A percentile compares a stretch with the other conserved stretches of the same genome.
These are phyloP conservation scores for Waltergamsia citrina DNA, from an alignment of 2,329 filamentous ascomycete genomes.

Conservation along the genomic window DNA sequence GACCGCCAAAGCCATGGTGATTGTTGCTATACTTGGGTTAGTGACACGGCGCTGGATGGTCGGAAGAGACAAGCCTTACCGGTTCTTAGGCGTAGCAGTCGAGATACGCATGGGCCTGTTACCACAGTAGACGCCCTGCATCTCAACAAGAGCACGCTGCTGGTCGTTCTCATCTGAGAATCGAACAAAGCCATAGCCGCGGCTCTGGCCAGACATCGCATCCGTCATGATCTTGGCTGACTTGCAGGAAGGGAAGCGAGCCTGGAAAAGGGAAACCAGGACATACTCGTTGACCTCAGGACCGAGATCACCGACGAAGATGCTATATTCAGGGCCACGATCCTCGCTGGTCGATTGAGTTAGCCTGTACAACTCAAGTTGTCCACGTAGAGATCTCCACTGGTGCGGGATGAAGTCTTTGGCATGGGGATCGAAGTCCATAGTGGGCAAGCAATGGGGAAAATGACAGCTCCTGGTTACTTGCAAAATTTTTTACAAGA, in stretches of 20 bases:
- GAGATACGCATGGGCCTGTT: conserved; percentile 98
- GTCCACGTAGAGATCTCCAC: not conserved
- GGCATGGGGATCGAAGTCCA: too few relatives aligned
- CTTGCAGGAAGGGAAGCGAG: conserved; percentile 94
- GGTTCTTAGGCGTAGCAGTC: conserved; percentile 95
- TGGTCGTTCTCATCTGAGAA: conserved; percentile 95
- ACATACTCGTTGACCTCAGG: conserved; percentile 99
- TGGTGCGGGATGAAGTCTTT: too few relatives aligned
- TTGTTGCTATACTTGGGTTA: conserved; percentile 14
- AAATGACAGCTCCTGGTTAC: too few relatives aligned
- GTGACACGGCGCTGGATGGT: not conserved
- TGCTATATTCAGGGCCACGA: conserved; percentile 89
- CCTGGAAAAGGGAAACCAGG: conserved; percentile 92
- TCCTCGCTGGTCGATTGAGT: conserved; percentile 81
- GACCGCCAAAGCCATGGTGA: conserved; percentile 26
- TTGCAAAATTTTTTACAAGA: too few relatives aligned
- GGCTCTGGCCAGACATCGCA: conserved; percentile 93
- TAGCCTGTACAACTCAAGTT: too few relatives aligned
- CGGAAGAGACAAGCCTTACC: conserved; percentile 25
- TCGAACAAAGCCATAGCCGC: conserved; percentile 94
- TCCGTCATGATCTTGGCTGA: conserved; percentile 99
- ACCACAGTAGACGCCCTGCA: conserved; percentile 98
- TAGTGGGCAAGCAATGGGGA: too few relatives aligned
- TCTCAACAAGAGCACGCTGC: conserved; percentile 90
- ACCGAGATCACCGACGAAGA: conserved; percentile 95